Conservation (phyloP, 2,329 filamentous ascomycete genomes). For the Talaromyces sp. region DNA sequence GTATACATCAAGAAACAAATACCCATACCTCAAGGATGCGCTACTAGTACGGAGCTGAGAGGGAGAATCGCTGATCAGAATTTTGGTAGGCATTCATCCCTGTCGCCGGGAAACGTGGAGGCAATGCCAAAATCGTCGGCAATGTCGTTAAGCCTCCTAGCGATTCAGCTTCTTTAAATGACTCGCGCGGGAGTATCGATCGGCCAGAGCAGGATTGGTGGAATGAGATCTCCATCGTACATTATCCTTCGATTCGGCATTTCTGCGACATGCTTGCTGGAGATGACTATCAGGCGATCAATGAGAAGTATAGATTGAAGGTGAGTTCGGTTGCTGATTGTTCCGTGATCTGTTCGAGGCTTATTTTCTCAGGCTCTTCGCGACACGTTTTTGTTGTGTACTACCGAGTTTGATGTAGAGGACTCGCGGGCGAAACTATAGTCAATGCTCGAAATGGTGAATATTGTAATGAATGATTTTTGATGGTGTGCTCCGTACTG, state of each 20-base stretch:
- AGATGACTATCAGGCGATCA: constrained; percentile 60
- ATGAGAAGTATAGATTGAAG: constrained; percentile 52
- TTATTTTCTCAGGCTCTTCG: constrained; percentile 41
- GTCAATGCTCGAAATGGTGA: not conserved
- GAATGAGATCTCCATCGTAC: constrained; percentile 65
- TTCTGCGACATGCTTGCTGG: constrained; percentile 62
- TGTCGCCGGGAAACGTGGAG: constrained; percentile 56
- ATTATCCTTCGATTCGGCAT: constrained; percentile 62
- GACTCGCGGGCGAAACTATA: constrained; percentile 30
- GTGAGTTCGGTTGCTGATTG: constrained; percentile 26
- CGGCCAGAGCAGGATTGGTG: constrained; percentile 43
- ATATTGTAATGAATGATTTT: not conserved
- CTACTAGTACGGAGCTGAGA: not conserved
- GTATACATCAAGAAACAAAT: constrained; percentile 24
- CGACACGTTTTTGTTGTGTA: constrained; percentile 56
- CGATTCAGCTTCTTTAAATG: constrained; percentile 21
- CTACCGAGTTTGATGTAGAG: constrained; percentile 50
- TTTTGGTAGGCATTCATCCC: constrained; percentile 32
- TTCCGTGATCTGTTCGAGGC: not conserved
- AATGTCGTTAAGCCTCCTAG: constrained; percentile 46
- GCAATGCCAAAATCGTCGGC: constrained; percentile 62
- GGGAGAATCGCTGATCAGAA: not conserved
- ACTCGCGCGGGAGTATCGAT: constrained; percentile 27
- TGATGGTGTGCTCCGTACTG: not conserved
- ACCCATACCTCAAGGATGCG: not conserved